Evolutionary conservation across 306 rosid genomes (phyloP), one percentile per base, ranked within the genome.

Genomic region (Quercus gilva): DNA sequence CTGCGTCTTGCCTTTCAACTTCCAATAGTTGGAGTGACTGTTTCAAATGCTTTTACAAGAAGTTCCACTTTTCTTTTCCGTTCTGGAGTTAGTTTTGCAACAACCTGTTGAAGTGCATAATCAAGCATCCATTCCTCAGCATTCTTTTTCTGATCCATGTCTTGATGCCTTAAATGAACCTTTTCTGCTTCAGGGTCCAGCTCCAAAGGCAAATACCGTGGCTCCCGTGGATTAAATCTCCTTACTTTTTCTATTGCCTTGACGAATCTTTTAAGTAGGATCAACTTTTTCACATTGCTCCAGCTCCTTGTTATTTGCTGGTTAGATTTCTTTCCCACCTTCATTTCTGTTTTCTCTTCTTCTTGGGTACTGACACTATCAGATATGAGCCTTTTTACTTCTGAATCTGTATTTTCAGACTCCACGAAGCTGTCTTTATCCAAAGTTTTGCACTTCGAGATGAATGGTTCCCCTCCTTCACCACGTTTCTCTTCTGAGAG

Each of bases 51-150:
- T 86, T 93, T 93, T 23, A 96, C 98, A 20, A 96, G 93, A 78
- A 93, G 84, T 82, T 80, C 90, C 80, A 96, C 99, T 75, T 91
- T 96, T 78, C 89, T 88, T 85, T 86, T 96, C 84, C 98, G 86
- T 10, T 88, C 97, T 0, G 99, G 99, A 73, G 91, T 96, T 70
- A 96, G 86, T 71, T 86, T 85, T 71, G 96, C 80, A 63, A 93
- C 98, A 33, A 89, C 99, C 64, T 87, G 92, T 85, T 88, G 86
- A 82, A 96, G 89, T 51, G 99, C 99, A 74, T 88, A 80, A 82
- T 96, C 99, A 75, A 96, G 97, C 99, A 93, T 91, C 98, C 98
- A 96, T 82, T 96, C 99, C 87, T 90, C 97, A 4, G 96, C 81
- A 21, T 90, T 91, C 85, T 85, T 93, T 82, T 91, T 90, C 70